These are phyloP conservation scores for Claviceps capensis DNA, from an alignment of 2,329 filamentous ascomycete species.

Conservation along the genomic window DNA sequence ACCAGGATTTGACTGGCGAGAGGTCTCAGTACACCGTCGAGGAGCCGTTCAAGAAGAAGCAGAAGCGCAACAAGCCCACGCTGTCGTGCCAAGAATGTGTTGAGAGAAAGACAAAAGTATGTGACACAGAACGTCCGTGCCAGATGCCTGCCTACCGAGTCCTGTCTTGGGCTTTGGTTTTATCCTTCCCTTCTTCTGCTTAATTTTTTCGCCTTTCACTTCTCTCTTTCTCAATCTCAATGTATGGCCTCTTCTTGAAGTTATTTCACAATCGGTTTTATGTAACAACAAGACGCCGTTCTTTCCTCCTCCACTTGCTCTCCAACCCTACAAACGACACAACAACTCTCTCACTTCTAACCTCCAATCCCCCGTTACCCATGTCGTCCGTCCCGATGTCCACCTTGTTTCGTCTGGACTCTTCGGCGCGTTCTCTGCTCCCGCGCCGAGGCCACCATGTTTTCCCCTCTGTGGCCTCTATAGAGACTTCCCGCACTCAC, in stretches of 20 bases:
- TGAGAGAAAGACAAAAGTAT: constrained; percentile 67
- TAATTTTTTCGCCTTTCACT: background rate
- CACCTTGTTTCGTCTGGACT: background rate
- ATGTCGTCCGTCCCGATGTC: background rate
- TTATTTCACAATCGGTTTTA: background rate
- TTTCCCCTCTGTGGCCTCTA: background rate
- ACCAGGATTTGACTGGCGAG: constrained; percentile 5
- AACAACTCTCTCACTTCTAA: background rate
- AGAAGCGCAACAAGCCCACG: constrained; percentile 75
- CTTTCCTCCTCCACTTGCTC: background rate
- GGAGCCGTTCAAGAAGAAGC: constrained; percentile 49
- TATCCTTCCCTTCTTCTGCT: background rate
- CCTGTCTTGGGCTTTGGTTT: background rate
- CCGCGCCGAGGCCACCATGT: background rate
- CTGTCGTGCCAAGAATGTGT: constrained; percentile 69
- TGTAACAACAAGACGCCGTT: background rate
- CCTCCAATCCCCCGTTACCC: background rate
- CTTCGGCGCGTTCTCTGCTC: background rate
- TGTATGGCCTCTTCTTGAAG: background rate
- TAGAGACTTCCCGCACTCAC: background rate
- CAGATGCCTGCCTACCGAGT: background rate
- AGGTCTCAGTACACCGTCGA: constrained; percentile 12
- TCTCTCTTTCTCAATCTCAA: background rate
- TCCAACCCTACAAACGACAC: background rate
- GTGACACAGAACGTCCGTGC: constrained; percentile 11